These are phyloP conservation scores for Penicillium subrubescens DNA, from an alignment of 495 filamentous ascomycete species.

Conservation along the genomic window DNA sequence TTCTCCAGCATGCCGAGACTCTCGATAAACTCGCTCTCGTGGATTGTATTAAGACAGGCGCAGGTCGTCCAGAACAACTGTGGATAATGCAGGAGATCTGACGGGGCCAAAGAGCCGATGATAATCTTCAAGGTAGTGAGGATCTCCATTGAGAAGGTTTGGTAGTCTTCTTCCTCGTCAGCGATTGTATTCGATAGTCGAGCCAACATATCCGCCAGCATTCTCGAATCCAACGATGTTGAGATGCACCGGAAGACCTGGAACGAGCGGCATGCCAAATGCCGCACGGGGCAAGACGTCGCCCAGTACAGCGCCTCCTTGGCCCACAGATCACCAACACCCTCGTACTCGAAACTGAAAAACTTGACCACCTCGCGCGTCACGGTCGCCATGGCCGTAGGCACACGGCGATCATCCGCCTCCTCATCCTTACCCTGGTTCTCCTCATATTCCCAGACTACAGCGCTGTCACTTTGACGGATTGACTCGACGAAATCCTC, in stretches of 20 bases:
- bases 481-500: slow-evolving; percentile 91
- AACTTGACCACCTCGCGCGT: slow-evolving; percentile 78
- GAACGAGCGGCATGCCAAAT: slow-evolving; percentile 94
- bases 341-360: slow-evolving; percentile 83
- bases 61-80: slow-evolving; percentile 98
- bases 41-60: slow-evolving; percentile 92
- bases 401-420: slow-evolving; percentile 76
- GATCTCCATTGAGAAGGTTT: slow-evolving; percentile 97
- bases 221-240: slow-evolving; percentile 82
- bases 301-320: slow-evolving; percentile 91
- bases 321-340: slow-evolving; percentile 86
- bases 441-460: slow-evolving; percentile 94
- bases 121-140: slow-evolving; percentile 89
- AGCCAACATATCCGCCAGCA: slow-evolving; percentile 95
- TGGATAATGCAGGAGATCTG: slow-evolving; percentile 81
- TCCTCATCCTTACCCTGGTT: slow-evolving; percentile 72
- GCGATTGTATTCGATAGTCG: slow-evolving; percentile 94
- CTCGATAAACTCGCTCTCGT: slow-evolving; percentile 92
- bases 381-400: slow-evolving; percentile 80
- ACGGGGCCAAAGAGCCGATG: slow-evolving; percentile 76
- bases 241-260: slow-evolving; percentile 95
- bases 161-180: slow-evolving; percentile 86
- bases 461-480: slow-evolving; percentile 77
- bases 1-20: slow-evolving; percentile 90
- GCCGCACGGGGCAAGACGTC: slow-evolving; percentile 92